Conservation (phyloP, 441 rosid genomes). For the Populus hybrid region DNA sequence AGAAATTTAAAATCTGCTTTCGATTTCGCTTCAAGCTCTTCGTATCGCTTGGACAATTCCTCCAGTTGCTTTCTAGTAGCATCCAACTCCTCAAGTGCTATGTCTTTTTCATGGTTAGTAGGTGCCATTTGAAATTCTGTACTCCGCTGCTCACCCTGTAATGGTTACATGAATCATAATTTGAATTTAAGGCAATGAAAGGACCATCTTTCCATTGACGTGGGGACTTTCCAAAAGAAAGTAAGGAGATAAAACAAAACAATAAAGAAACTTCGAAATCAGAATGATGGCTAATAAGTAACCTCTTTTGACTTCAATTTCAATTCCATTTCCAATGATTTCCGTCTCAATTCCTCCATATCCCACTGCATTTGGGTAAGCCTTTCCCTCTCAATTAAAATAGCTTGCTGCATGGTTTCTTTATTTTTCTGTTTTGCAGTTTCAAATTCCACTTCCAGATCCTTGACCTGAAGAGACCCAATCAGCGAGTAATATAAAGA, state of each 20-base stretch:
- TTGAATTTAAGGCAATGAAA: not conserved
- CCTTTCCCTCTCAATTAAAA: slow-evolving; percentile 81
- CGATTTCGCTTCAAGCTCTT: slow-evolving; percentile 83
- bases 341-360: slow-evolving; percentile 85
- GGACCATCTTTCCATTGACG: not conserved
- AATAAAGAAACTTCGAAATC: not conserved
- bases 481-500: slow-evolving; percentile 7
- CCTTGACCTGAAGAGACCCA: slow-evolving; percentile 63
- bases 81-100: slow-evolving; percentile 58
- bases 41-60: slow-evolving; percentile 57
- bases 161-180: slow-evolving; percentile 10
- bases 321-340: slow-evolving; percentile 85
- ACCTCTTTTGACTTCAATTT: slow-evolving; percentile 80
- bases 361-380: slow-evolving; percentile 98
- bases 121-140: slow-evolving; percentile 38
- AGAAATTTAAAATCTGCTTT: slow-evolving; percentile 94
- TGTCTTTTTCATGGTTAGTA: slow-evolving; percentile 39
- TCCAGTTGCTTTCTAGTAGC: slow-evolving; percentile 66
- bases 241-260: slow-evolving; percentile 5
- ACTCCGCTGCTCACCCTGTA: slow-evolving; percentile 60
- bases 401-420: slow-evolving; percentile 90
- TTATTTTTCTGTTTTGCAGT: slow-evolving; percentile 77
- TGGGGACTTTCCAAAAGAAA: not conserved
- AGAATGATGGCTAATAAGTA: slow-evolving; percentile 11
- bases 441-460: slow-evolving; percentile 94